Conservation (phyloP, 306 rosid species). For the Echinosophora koreensis region DNA sequence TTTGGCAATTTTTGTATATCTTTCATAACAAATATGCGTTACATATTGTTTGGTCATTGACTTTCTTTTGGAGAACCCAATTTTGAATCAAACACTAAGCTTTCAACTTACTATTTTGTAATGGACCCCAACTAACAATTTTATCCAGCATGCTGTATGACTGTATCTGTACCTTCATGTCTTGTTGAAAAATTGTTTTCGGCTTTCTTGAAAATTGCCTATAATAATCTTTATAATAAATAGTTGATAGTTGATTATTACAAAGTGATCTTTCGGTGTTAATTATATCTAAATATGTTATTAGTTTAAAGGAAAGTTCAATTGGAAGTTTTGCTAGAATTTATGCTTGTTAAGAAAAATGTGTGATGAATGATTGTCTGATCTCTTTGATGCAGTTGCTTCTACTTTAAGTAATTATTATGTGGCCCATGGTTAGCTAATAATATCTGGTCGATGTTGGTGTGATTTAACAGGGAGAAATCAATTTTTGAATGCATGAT, state of each 20-base stretch:
- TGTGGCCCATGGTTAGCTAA: slow-evolving; percentile 20
- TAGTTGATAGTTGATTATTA: not conserved
- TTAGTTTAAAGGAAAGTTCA: slow-evolving; percentile 14
- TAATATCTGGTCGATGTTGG: slow-evolving; percentile 33
- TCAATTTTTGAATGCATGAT: slow-evolving; percentile 91
- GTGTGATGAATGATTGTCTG: slow-evolving; percentile 4
- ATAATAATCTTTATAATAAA: not conserved
- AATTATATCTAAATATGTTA: not conserved
- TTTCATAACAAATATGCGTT: slow-evolving; percentile 3
- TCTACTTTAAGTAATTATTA: not conserved
- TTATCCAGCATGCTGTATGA: not conserved
- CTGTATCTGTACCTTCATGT: not conserved
- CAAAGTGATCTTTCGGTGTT: slow-evolving; percentile 8
- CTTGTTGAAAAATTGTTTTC: not conserved
- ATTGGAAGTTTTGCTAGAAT: not conserved
- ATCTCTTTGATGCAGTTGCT: slow-evolving; percentile 14
- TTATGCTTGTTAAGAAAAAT: slow-evolving; percentile 4
- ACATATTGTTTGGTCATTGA: slow-evolving; percentile 13
- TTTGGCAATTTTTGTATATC: not conserved
- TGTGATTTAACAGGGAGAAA: slow-evolving; percentile 74
- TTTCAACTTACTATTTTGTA: not conserved
- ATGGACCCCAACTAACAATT: not conserved
- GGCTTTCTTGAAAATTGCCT: slow-evolving; percentile 14
- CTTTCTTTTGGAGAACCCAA: slow-evolving; percentile 1
- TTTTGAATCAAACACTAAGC: not conserved